These are phyloP conservation scores for Parietaria judaica DNA, from an alignment of 306 rosid genomes.

Conservation along the genomic window DNA sequence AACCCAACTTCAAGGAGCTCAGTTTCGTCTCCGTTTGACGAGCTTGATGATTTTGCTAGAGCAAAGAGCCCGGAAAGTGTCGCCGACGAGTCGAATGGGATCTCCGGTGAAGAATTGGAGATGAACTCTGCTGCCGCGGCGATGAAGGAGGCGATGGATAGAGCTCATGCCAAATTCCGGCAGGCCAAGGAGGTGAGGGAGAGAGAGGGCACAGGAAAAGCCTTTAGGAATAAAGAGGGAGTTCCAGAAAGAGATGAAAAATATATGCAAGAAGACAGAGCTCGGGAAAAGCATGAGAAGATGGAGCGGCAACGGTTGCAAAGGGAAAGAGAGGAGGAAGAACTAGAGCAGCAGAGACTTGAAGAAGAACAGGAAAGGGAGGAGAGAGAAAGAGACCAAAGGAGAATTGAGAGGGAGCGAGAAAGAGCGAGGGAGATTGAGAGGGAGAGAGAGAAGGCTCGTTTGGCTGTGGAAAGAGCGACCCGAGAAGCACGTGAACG, in stretches of 20 bases:
- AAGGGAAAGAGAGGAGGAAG: conserved; percentile 61
- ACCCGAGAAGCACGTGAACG: conserved; percentile 98
- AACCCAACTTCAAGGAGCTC: conserved; percentile 35
- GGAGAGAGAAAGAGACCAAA: conserved; percentile 73
- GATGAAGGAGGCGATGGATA: conserved; percentile 97
- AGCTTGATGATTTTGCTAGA: conserved; percentile 68
- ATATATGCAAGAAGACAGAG: conserved; percentile 24
- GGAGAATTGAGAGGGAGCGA: conserved; percentile 66
- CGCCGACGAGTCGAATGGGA: conserved; percentile 48
- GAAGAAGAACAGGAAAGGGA: conserved; percentile 37
- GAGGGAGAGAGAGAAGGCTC: neutral
- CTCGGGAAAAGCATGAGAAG: conserved; percentile 40
- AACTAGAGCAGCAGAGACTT: conserved; percentile 49
- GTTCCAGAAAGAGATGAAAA: conserved; percentile 68
- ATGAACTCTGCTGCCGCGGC: conserved; percentile 97
- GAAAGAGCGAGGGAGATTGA: conserved; percentile 31
- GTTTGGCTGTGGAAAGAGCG: conserved; percentile 97
- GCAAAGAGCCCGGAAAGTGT: conserved; percentile 46
- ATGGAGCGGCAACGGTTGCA: conserved; percentile 53
- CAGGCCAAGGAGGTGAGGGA: conserved; percentile 90
- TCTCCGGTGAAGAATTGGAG: conserved; percentile 65
- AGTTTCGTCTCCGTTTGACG: conserved; percentile 49
- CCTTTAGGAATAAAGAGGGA: conserved; percentile 61
- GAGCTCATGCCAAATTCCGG: conserved; percentile 88
- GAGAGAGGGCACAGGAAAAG: conserved; percentile 59